Evolutionary conservation across 164 flowering plant species (phyloP), one percentile per base, ranked within the genome.

Genomic region (Piper longum): DNA sequence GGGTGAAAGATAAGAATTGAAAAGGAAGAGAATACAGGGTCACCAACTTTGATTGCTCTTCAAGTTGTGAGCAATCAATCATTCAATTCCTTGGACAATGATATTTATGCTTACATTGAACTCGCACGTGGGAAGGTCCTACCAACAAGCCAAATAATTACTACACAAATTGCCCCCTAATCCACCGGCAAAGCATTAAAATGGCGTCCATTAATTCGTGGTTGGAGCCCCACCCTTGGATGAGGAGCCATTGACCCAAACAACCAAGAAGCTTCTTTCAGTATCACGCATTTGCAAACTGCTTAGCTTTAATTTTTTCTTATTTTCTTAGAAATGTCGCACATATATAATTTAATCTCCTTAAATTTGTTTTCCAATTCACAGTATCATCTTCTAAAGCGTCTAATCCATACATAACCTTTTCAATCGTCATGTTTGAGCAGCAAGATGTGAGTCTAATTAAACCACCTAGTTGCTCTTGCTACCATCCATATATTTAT

Each of bases 31-130:
- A 48, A 12, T 3, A 9, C 52, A 9, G 52, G 52, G 52, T 48
- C 52, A 48, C 11, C 52, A 48, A 48, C 52, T 48, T 48, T 48
- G 59, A 56, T 56, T 56, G 11, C 67, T 74, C 72, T 69, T 57
- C 77, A 74, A 75, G 14, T 48, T 57, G 73, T 78, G 83, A 77
- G 54, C 16, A 45, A 69, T 81, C 70, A 85, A 82, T 82, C 81
- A 83, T 83, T 79, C 73, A 76, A 51, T 64, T 63, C 57, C 64
- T 77, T 66, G 41, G 60, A 42, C 65, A 59, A 77, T 69, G 70
- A 64, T 72, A 60, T 39, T 26, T 43, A 57, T 57, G 52, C 41
- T 36, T 57, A 41, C 36, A 12, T 16, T 4, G 41, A 26, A 57
- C 60, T 26, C 60, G 59, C 60, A 42, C 60, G 39, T 57, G 60